Evolutionary conservation across 805 yeast species (phyloP), one percentile per base, ranked within the genome.

Genomic region (Sungouiozyma ichnusensis): DNA sequence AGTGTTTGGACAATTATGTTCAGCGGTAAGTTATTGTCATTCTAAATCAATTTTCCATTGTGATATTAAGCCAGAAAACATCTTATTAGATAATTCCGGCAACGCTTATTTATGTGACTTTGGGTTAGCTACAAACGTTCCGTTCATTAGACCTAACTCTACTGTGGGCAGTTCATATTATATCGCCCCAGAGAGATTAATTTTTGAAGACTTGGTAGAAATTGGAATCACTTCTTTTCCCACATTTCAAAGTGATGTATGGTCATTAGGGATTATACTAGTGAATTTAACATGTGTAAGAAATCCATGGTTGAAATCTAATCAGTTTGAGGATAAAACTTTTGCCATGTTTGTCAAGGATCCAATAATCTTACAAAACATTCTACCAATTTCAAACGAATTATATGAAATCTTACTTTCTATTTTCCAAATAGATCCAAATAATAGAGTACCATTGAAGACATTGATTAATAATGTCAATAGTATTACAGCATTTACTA

Each of bases 61-160:
- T 58, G 97, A 88, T 62, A 76, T 88, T 50, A 92, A 92, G 66
- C 98, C 98, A 5, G 97, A 92, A 62, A 92, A 92, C 66, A 73
- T 92, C 42, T 68, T 92, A 52, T 78, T 88, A 63, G 55, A 69
- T 73, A 52, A 85, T 77, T 43, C 60, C 71, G 42, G 71, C 65
- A 43, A 66, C 81, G 46, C 73, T 72, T 47, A 68, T 81, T 46
- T 90, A 11, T 62, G 94, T 33, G 98, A 90, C 65, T 90, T 92
- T 63, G 97, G 97, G 3, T 69, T 90, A 18, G 87, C 97, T 16
- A 76, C 92, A 45, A 73, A 76, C 40, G 69, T 73, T 7, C 64
- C 68, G 35, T 64, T 58, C 44, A 72, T 82, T 34, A 76, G 81
- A 45, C 76, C 82, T 48, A 82, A 83, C 52, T 77, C 80, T 15